Evolutionary conservation across 2,329 filamentous ascomycete species (phyloP).

Genomic region (Phoma sp.): DNA sequence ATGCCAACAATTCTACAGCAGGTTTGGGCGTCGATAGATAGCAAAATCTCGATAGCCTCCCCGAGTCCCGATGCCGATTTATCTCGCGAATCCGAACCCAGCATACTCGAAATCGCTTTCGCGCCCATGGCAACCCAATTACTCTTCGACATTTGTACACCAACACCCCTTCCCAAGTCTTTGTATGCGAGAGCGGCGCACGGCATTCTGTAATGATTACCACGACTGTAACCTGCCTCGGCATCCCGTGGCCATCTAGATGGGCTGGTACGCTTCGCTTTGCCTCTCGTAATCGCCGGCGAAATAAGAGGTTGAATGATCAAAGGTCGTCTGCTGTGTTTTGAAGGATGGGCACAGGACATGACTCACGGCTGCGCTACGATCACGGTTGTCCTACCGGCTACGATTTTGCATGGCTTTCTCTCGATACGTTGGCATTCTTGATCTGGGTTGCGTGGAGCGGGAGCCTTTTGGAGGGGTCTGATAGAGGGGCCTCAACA

Average conservation of each 20-base stretch:
- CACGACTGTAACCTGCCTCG: constrained; percentile 16
- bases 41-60: constrained; percentile 41
- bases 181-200: constrained; percentile 30
- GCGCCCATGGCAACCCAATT: constrained; percentile 39
- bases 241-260: constrained; percentile 15
- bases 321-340: constrained; percentile 18
- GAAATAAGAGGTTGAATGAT: constrained; percentile 29
- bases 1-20: constrained; percentile 68
- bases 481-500: constrained; percentile 9
- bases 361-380: constrained; percentile 34
- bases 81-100: constrained; percentile 35
- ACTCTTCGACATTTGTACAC: constrained; percentile 39
- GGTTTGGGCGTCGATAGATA: constrained; percentile 90
- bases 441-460: constrained; percentile 24
- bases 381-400: constrained; percentile 32
- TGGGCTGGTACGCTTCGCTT: constrained; percentile 21
- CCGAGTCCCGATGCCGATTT: constrained; percentile 40
- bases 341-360: constrained; percentile 24
- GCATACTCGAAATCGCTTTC: constrained; percentile 43
- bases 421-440: constrained; percentile 21
- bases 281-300: constrained; percentile 34
- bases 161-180: constrained; percentile 28
- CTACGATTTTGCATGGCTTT: constrained; percentile 20
- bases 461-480: constrained; percentile 17
- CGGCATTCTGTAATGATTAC: constrained; percentile 21